Evolutionary conservation across 2,329 filamentous ascomycete species (phyloP), one percentile per base, ranked within the genome.

Genomic region (Coleophoma crateriformis): DNA sequence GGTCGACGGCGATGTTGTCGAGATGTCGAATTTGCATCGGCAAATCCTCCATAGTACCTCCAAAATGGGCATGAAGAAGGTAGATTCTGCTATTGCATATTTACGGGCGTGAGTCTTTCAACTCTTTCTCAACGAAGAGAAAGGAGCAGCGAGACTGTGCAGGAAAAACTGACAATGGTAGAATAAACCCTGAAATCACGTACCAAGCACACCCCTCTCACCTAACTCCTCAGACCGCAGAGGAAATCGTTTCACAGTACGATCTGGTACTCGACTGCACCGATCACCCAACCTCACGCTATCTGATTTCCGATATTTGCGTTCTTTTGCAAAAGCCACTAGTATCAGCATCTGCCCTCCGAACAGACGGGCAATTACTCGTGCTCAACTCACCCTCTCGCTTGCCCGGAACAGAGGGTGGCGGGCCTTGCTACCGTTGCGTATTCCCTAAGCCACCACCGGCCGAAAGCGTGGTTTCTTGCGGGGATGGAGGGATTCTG

Each of bases 191-290:
- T 0, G 74, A 79, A 12, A 73, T 88, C 15, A 77, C 67, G 1
- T 90, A 90, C 61, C 67, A 79, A 15, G 68, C 82, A 0, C 77
- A 95, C 62, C 65, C 68, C 10, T 73, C 75, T 13, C 84, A 87
- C 55, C 77, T 96, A 13, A 82, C 79, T 0, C 77, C 89, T 0
- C 70, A 81, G 51, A 88, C 86, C 47, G 87, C 90, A 0, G 69
- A 81, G 7, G 66, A 73, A 0, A 82, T 90, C 38, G 80, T 95
- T 49, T 69, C 73, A 0, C 60, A 72, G 4, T 97, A 95, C 64
- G 89, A 96, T 60, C 59, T 96, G 1, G 82, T 97, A 2, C 81
- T 99, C 12, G 94, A 99, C 67, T 99, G 94, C 66, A 97, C 92
- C 10, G 94, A 99, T 68, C 90, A 92, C 56, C 92, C 94, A 0